Conservation (phyloP, 441 rosid genomes). For the Pelargonium citronellum region DNA sequence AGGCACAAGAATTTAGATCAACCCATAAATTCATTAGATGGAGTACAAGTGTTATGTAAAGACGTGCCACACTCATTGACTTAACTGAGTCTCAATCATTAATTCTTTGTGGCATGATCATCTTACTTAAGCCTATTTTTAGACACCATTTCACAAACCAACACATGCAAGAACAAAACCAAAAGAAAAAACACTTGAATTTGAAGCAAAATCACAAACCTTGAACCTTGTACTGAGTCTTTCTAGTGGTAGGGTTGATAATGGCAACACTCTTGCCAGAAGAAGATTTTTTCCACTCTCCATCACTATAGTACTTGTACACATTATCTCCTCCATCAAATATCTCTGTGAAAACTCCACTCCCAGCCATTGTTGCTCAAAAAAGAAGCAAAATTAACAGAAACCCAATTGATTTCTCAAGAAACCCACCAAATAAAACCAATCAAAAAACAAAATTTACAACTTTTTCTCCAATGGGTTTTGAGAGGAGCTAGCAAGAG, state of each 20-base stretch:
- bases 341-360: slow-evolving; percentile 63
- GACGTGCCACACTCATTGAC: too few species aligned
- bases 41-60: too few species aligned
- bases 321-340: slow-evolving; percentile 53
- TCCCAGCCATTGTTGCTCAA: slow-evolving; percentile 56
- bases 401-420: background rate
- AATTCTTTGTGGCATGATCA: background rate
- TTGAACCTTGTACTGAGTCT: slow-evolving; percentile 88
- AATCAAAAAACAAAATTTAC: background rate
- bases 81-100: too few species aligned
- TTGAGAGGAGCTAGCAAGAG: background rate
- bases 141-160: background rate
- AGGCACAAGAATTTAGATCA: too few species aligned
- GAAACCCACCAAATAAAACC: background rate
- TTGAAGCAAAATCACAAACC: slow-evolving; percentile 32
- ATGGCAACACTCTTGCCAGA: slow-evolving; percentile 76
- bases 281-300: slow-evolving; percentile 74
- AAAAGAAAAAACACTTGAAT: background rate
- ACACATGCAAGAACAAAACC: background rate
- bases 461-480: background rate
- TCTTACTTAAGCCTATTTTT: background rate
- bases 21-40: too few species aligned
- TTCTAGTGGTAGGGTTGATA: slow-evolving; percentile 75
- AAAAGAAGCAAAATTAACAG: background rate
- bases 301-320: slow-evolving; percentile 70